Evolutionary conservation across 2,329 filamentous ascomycete species (phyloP), one percentile per base, ranked within the genome.

Genomic region (Colletotrichum musicola): DNA sequence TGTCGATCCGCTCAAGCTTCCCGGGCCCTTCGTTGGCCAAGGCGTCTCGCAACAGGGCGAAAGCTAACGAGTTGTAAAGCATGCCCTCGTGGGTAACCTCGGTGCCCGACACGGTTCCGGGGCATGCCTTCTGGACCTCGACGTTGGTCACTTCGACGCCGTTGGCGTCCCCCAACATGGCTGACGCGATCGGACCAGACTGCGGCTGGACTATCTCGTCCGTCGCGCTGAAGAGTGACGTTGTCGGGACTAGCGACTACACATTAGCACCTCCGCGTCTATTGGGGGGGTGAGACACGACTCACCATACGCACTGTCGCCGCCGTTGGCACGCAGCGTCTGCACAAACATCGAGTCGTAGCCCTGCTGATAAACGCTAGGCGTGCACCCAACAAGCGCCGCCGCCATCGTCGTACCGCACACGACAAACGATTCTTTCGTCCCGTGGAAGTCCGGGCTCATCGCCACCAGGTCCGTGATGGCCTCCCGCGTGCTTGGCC

Each of bases 201-300:
- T 86, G 82, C 0, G 85, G 86, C 73, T 87, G 75, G 1, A 88
- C 84, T 54, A 88, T 79, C 69, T 88, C 81, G 69, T 88, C 85
- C 30, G 80, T 76, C 16, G 78, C 76, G 1, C 82, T 84, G 76
- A 84, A 88, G 49, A 89, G 77, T 0, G 80, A 85, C 0, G 86
- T 88, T 0, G 85, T 88, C 0, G 85, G 85, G 0, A 89, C 84
- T 7, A 4, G 6, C 3, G 4, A n/a, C 40, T 0, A 1, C 2
- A 12, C 0, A 16, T 68, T 10, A 68, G 18, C 2, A 40, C 18
- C 0, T 0, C 1, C 7, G 0, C 0, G 0, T 16, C 35, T 7
- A 3, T 18, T 38, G 6, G 7, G 7, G 7, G 12, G 25, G 6
- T 1, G 6, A 3, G 6, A 4, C 7, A 5, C 10, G 1, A 14